A percentile compares a stretch with the other conserved stretches of the same genome.
phyloP scores from a whole-genome alignment of 192 early-diverging fungal species.

The Coemansia sp. region DNA sequence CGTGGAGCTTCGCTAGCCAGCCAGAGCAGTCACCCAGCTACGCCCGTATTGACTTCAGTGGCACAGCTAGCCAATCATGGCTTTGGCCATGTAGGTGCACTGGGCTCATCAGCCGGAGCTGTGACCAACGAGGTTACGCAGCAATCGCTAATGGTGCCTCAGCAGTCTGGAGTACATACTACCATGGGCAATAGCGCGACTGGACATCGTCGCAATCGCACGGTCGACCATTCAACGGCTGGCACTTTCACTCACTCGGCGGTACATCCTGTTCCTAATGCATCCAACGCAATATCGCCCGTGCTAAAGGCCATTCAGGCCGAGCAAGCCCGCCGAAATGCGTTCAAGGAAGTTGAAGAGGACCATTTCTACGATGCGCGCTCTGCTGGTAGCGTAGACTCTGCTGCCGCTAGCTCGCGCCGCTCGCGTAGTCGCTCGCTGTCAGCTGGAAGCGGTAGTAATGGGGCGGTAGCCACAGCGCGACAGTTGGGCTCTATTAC shows the following conservation, averaged over 20 bases:
- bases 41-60: not conserved
- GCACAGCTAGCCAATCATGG: not conserved
- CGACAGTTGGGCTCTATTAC: constrained; percentile 4
- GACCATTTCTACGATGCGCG: constrained; percentile 29
- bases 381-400: constrained; percentile 12
- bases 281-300: constrained; percentile 20
- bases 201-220: constrained; percentile 33
- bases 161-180: not conserved
- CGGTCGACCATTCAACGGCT: constrained; percentile 12
- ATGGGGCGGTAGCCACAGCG: not conserved
- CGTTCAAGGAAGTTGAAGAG: constrained; percentile 24
- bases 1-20: not conserved
- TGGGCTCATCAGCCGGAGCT: not conserved
- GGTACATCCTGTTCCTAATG: not conserved
- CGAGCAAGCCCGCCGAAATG: constrained; percentile 32
- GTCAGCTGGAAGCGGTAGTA: constrained; percentile 4
- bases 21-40: constrained; percentile 7
- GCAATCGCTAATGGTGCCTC: constrained; percentile 22
- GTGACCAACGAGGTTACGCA: constrained; percentile 14
- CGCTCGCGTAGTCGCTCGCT: constrained; percentile 14
- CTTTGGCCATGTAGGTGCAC: not conserved
- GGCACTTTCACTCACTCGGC: not conserved
- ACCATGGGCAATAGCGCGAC: not conserved
- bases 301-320: constrained; percentile 46
- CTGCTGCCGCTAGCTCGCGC: not conserved